Percentiles rank a stretch among this genome's conserved stretches.
phyloP scores from a whole-genome alignment of 2,329 filamentous ascomycete genomes.

The Fusarium incarnatum region DNA sequence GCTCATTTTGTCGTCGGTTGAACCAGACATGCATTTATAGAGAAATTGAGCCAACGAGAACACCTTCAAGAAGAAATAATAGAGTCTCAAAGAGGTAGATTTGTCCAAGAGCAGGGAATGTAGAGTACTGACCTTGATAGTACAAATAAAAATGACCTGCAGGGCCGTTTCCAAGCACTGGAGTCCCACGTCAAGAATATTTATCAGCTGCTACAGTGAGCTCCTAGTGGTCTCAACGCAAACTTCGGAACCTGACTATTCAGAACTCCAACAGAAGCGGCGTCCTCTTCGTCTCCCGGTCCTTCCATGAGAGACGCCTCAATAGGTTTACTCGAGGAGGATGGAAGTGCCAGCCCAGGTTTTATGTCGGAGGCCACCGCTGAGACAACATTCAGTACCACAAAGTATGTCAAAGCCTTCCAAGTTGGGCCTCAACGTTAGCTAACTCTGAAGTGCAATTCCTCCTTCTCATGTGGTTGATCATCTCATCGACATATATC shows the following conservation, averaged over 20 bases:
- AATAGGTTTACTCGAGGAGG: background rate
- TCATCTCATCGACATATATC: constrained; percentile 14
- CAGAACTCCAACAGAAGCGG: background rate
- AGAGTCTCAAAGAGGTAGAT: constrained; percentile 3
- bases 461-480: background rate
- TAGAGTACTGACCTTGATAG: background rate
- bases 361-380: background rate
- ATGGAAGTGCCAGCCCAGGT: background rate
- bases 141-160: background rate
- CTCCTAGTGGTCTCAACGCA: fast-evolving
- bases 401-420: background rate
- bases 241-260: background rate
- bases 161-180: constrained; percentile 1
- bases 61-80: background rate
- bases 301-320: background rate
- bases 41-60: background rate
- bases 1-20: constrained; percentile 9
- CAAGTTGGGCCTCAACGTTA: fast-evolving
- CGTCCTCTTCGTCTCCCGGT: background rate
- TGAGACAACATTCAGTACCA: background rate
- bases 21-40: constrained; percentile 5
- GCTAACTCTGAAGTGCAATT: background rate
- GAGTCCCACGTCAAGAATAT: constrained; percentile 12
- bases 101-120: fast-evolving
- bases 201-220: constrained; percentile 7